Evolutionary conservation across 2,329 filamentous ascomycete species (phyloP).

Genomic region (Rosellinia necatrix): DNA sequence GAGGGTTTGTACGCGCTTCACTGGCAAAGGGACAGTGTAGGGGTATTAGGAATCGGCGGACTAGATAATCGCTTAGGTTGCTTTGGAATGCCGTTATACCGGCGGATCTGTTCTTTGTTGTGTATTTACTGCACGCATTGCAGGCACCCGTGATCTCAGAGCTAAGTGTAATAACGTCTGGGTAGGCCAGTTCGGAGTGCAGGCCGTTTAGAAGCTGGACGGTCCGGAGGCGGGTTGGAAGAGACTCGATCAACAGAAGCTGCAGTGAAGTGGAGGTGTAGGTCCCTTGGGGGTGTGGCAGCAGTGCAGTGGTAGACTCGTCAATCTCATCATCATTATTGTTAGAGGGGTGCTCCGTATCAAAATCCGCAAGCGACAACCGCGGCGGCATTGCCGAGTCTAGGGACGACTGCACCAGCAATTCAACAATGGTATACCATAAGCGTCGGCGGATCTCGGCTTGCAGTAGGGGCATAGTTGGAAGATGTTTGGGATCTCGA

Average conservation of each 20-base stretch:
- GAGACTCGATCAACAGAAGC: slow-evolving; percentile 42
- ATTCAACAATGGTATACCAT: slow-evolving; percentile 50
- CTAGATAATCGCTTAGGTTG: slow-evolving; percentile 56
- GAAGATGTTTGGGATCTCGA: slow-evolving; percentile 47
- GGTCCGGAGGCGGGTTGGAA: slow-evolving; percentile 44
- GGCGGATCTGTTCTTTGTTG: slow-evolving; percentile 24
- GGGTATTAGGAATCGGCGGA: slow-evolving; percentile 59
- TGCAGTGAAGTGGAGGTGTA: slow-evolving; percentile 45
- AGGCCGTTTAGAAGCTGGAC: slow-evolving; percentile 44
- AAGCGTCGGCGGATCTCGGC: slow-evolving; percentile 48
- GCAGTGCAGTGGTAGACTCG: slow-evolving; percentile 32
- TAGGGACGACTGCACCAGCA: slow-evolving; percentile 45
- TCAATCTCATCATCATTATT: slow-evolving; percentile 40
- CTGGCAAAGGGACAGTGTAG: slow-evolving; percentile 56
- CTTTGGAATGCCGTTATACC: slow-evolving; percentile 46
- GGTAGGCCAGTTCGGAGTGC: slow-evolving; percentile 42
- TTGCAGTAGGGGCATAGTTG: slow-evolving; percentile 42
- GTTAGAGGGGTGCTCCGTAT: slow-evolving; percentile 46
- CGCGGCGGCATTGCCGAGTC: slow-evolving; percentile 47
- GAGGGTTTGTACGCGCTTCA: slow-evolving; percentile 48
- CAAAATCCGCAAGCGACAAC: slow-evolving; percentile 47
- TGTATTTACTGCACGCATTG: slow-evolving; percentile 31
- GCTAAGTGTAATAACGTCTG: slow-evolving; percentile 42
- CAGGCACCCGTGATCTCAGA: slow-evolving; percentile 40
- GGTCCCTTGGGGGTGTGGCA: slow-evolving; percentile 31